Percentiles rank a stretch among this genome's conserved stretches.
Conservation (phyloP, 1,284 basidiomycete species). For the Trichosporon sp. region DNA sequence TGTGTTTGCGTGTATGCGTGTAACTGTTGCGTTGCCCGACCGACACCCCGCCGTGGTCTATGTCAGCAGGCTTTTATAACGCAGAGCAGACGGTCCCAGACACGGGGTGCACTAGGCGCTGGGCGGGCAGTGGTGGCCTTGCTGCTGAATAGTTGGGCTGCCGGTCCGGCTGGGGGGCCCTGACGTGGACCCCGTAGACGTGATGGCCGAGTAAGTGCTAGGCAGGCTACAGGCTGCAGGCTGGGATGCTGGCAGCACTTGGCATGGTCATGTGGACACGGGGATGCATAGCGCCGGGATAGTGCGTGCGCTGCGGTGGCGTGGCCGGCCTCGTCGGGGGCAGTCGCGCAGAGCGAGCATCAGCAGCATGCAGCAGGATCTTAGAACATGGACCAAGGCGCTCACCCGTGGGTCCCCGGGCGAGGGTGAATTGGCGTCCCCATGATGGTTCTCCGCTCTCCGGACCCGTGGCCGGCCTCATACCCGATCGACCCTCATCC, state of each 20-base stretch:
- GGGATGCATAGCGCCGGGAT: not conserved
- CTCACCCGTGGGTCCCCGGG: not conserved
- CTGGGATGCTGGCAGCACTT: not conserved
- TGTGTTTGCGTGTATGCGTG: not conserved
- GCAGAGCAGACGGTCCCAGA: not conserved
- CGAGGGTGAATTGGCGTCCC: not conserved
- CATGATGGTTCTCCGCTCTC: not conserved
- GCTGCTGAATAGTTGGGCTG: not conserved
- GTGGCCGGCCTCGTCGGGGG: too few relatives aligned
- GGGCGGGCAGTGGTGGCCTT: not conserved
- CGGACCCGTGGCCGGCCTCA: not conserved
- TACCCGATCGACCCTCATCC: not conserved
- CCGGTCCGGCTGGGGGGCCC: too few relatives aligned
- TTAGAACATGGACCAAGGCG: not conserved
- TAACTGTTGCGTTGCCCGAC: too few relatives aligned
- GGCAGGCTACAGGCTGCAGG: too few relatives aligned
- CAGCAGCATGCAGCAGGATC: not conserved
- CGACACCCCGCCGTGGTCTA: not conserved
- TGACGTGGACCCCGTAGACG: not conserved
- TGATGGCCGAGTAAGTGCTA: not conserved
- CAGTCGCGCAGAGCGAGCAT: too few relatives aligned
- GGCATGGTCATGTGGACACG: not conserved
- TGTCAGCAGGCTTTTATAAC: not conserved
- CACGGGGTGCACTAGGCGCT: not conserved
- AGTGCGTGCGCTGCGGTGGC: not conserved